These are phyloP conservation scores for Pseudoturritis turrita DNA, from an alignment of 345 rosid species.

Conservation along the genomic window DNA sequence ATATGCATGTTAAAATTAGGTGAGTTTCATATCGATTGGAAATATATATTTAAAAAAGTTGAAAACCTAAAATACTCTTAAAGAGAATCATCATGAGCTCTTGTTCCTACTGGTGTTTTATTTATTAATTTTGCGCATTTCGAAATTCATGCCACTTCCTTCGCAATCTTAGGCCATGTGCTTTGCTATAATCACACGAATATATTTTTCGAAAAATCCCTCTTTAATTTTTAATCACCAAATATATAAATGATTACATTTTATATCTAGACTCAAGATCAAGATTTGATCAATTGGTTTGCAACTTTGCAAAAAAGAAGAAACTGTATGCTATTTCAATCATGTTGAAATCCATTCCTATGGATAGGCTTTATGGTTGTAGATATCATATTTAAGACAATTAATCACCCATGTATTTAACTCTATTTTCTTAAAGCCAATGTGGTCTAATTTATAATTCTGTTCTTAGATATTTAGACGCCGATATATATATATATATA, in stretches of 20 bases:
- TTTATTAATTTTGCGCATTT: not conserved
- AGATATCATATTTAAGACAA: not conserved
- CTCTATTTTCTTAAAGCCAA: not conserved
- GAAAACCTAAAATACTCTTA: not conserved
- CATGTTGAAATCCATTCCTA: not conserved
- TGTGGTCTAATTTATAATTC: not conserved
- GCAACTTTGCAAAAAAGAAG: not conserved
- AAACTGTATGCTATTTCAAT: not conserved
- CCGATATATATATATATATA: no score
- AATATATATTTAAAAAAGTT: not conserved
- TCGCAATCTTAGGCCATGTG: constrained; percentile 16
- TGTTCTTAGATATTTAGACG: not conserved
- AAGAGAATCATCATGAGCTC: constrained; percentile 14
- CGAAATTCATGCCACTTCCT: not conserved
- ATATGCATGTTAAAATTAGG: not conserved
- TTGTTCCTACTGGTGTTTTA: not conserved
- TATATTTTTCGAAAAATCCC: not conserved
- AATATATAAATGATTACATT: not conserved
- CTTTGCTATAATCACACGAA: constrained; percentile 14
- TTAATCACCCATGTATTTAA: not conserved
- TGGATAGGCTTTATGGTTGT: not conserved
- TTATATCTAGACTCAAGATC: not conserved
- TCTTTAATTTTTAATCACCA: not conserved
- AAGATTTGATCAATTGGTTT: not conserved
- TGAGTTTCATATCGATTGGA: not conserved